A percentile compares a stretch with the other conserved stretches of the same genome.
Evolutionary conservation across 1,139 yeast species (phyloP).

Genomic region (Candida anutae): DNA sequence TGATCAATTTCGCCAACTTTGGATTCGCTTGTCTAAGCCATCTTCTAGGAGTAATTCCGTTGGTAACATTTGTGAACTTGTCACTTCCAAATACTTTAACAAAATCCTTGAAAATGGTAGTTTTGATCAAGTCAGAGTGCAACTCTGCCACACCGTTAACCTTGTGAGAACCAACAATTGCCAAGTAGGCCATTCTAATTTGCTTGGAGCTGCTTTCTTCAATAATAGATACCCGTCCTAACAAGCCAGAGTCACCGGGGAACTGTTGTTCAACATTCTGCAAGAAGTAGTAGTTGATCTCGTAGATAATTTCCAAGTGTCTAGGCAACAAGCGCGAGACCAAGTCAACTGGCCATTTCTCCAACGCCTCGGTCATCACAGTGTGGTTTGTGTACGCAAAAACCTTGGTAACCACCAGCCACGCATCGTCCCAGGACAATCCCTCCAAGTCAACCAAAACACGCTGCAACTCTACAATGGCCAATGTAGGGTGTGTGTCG

Average conservation of each 20-base stretch:
- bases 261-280: constrained; percentile 66
- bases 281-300: constrained; percentile 73
- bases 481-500: constrained; percentile 93
- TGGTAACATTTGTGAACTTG: constrained; percentile 86
- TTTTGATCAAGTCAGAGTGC: constrained; percentile 83
- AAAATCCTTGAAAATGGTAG: constrained; percentile 86
- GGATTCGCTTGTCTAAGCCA: constrained; percentile 97
- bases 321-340: constrained; percentile 77
- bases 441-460: constrained; percentile 78
- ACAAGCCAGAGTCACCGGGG: constrained; percentile 60
- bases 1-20: constrained; percentile 59
- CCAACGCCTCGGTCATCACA: constrained; percentile 90
- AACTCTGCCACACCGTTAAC: constrained; percentile 95
- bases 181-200: constrained; percentile 88
- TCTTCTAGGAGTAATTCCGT: constrained; percentile 94
- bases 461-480: constrained; percentile 85
- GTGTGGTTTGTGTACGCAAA: constrained; percentile 95
- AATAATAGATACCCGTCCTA: constrained; percentile 70
- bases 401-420: constrained; percentile 73
- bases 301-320: constrained; percentile 86
- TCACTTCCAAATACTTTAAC: constrained; percentile 74
- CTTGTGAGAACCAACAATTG: constrained; percentile 86
- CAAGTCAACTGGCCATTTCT: constrained; percentile 88
- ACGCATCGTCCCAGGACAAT: constrained; percentile 74
- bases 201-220: constrained; percentile 78